These are phyloP conservation scores for Cystobasidium ongulense DNA, from an alignment of 768 basidiomycete genomes.

Conservation along the genomic window DNA sequence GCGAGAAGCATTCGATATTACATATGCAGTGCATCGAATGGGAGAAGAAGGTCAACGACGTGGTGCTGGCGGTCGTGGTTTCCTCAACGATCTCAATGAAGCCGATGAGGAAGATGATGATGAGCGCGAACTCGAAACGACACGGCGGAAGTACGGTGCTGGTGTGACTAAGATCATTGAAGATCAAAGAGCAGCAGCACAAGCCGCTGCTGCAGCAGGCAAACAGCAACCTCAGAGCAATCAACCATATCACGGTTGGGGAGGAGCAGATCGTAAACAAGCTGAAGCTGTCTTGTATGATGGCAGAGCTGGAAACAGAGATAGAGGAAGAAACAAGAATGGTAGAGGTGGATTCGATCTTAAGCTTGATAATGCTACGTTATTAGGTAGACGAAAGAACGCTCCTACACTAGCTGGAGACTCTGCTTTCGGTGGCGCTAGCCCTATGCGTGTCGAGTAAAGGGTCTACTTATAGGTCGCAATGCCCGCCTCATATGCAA, in stretches of 20 bases:
- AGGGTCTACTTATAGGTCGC: background rate
- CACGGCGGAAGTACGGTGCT: slow-evolving; percentile 48
- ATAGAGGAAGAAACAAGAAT: slow-evolving; percentile 49
- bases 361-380: slow-evolving; percentile 73
- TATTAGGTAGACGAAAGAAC: slow-evolving; percentile 56
- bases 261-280: slow-evolving; percentile 48
- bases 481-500: too few relatives aligned
- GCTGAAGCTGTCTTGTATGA: slow-evolving; percentile 53
- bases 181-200: slow-evolving; percentile 39
- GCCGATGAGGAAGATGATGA: slow-evolving; percentile 68
- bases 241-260: slow-evolving; percentile 48
- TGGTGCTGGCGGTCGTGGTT: slow-evolving; percentile 76
- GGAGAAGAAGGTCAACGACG: slow-evolving; percentile 91
- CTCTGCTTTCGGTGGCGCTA: background rate
- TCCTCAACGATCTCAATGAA: slow-evolving; percentile 80
- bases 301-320: slow-evolving; percentile 64
- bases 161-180: slow-evolving; percentile 44
- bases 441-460: slow-evolving; percentile 15
- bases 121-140: slow-evolving; percentile 54
- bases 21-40: slow-evolving; percentile 98
- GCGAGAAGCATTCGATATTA: slow-evolving; percentile 95
- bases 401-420: slow-evolving; percentile 16
- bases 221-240: slow-evolving; percentile 21
- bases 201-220: slow-evolving; percentile 37
- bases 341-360: slow-evolving; percentile 60